phyloP scores from a whole-genome alignment of 345 rosid species.

The Zanthoxylum bungeanum region DNA sequence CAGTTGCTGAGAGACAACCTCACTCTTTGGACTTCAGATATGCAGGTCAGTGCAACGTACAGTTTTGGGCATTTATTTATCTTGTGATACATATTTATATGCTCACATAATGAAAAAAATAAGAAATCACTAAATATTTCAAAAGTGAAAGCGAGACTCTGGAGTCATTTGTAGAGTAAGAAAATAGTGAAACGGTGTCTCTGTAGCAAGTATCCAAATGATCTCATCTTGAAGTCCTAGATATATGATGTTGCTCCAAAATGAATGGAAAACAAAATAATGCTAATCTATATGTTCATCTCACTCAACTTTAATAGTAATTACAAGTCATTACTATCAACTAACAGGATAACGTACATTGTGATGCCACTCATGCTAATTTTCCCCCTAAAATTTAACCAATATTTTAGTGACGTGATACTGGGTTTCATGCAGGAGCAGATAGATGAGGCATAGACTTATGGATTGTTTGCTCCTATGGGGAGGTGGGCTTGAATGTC shows the following conservation, averaged over 20 bases:
- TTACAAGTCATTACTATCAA: neutral
- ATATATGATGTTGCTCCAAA: neutral
- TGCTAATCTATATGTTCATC: neutral
- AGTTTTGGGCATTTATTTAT: neutral
- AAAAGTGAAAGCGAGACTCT: neutral
- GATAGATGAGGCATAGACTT: slow-evolving; percentile 40
- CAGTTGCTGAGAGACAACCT: slow-evolving; percentile 62
- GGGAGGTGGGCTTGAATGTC: slow-evolving; percentile 22
- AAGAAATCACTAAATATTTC: neutral
- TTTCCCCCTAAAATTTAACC: neutral
- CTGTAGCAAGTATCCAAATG: neutral
- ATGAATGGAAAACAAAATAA: neutral
- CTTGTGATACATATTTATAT: neutral
- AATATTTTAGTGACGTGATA: neutral
- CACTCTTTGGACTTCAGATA: slow-evolving; percentile 61
- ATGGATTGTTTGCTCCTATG: slow-evolving; percentile 4
- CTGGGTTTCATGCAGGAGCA: slow-evolving; percentile 39
- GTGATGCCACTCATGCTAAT: neutral
- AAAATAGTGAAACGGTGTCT: neutral
- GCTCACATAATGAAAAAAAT: neutral
- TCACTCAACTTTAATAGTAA: neutral
- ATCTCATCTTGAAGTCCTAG: neutral
- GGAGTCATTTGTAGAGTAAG: neutral
- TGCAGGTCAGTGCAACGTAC: slow-evolving; percentile 41
- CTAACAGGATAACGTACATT: neutral